These are phyloP conservation scores for Komagataea norvegica DNA, from an alignment of 1,139 yeast genomes.

Conservation along the genomic window DNA sequence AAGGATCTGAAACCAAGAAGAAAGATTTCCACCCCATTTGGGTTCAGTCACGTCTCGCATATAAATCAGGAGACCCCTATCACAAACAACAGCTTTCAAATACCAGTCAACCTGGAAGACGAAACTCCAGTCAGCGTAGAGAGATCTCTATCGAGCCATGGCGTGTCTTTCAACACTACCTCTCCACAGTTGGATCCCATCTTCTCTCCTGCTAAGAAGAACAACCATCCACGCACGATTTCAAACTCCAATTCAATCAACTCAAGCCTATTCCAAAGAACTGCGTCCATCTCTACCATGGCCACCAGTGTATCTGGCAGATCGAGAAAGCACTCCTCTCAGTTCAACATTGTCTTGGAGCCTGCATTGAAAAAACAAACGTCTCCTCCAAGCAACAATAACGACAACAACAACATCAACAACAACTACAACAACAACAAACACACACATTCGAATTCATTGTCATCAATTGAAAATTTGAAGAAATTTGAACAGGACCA, in stretches of 20 bases:
- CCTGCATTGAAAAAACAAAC: no score
- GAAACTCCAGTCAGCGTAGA: no score
- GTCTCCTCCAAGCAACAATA: slow-evolving; percentile 9
- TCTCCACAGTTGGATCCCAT: slow-evolving; percentile 6
- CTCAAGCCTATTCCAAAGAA: slow-evolving; percentile 15
- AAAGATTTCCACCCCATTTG: slow-evolving; percentile 26
- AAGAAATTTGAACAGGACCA: slow-evolving; percentile 20
- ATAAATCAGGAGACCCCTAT: slow-evolving; percentile 15
- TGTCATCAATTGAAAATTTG: slow-evolving; percentile 21
- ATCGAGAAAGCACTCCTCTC: slow-evolving; percentile 10
- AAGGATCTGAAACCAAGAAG: slow-evolving; percentile 6
- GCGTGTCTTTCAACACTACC: slow-evolving; percentile 19
- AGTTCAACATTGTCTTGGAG: not conserved
- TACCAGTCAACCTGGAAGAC: slow-evolving; percentile 6
- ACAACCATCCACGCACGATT: slow-evolving; percentile 5
- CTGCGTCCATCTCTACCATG: slow-evolving; percentile 17
- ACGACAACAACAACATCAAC: slow-evolving; percentile 10
- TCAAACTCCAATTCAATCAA: slow-evolving; percentile 12
- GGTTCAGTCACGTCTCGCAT: slow-evolving; percentile 25
- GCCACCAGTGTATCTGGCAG: slow-evolving; percentile 13
- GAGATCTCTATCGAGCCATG: no score
- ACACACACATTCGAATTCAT: slow-evolving; percentile 19
- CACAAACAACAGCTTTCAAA: slow-evolving; percentile 15
- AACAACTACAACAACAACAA: slow-evolving; percentile 7
- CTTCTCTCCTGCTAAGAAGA: slow-evolving; percentile 4